Conservation (phyloP, 192 early-diverging fungal species). For the Gamsiella multidivaricata region DNA sequence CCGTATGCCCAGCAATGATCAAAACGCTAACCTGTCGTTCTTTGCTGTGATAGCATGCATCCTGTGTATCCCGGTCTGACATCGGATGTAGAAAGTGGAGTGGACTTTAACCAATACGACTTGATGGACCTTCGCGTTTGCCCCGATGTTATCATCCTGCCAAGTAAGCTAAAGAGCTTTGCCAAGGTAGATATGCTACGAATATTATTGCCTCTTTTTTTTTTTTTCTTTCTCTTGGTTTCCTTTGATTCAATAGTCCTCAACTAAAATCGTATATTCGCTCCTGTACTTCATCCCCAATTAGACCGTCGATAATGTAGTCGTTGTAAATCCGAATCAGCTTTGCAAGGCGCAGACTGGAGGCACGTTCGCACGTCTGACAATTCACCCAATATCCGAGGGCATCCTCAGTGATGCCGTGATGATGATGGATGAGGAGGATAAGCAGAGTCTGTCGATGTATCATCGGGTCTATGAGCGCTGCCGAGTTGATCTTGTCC, state of each 20-base stretch:
- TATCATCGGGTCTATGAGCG: constrained; percentile 47
- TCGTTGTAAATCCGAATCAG: constrained; percentile 89
- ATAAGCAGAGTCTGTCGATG: constrained; percentile 27
- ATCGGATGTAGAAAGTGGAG: constrained; percentile 38
- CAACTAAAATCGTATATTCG: neutral
- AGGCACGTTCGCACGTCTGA: constrained; percentile 87
- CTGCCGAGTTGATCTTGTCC: constrained; percentile 55
- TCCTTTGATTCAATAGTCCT: neutral
- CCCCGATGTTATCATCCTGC: constrained; percentile 88
- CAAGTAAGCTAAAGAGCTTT: constrained; percentile 79
- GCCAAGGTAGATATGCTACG: constrained; percentile 60
- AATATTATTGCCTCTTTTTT: neutral
- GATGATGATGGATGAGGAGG: constrained; percentile 50
- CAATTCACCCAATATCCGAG: constrained; percentile 69
- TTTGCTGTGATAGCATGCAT: constrained; percentile 69
- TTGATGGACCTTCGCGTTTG: constrained; percentile 62
- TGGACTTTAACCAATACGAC: constrained; percentile 51
- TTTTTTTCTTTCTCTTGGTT: neutral
- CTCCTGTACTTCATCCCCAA: neutral
- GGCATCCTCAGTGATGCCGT: constrained; percentile 11
- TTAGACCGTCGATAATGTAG: constrained; percentile 72
- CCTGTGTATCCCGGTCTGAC: constrained; percentile 80
- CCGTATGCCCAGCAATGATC: neutral
- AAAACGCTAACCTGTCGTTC: neutral
- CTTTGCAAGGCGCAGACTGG: constrained; percentile 73